phyloP scores from a whole-genome alignment of 2,329 filamentous ascomycete species.

The Epichloe gansuensis region DNA sequence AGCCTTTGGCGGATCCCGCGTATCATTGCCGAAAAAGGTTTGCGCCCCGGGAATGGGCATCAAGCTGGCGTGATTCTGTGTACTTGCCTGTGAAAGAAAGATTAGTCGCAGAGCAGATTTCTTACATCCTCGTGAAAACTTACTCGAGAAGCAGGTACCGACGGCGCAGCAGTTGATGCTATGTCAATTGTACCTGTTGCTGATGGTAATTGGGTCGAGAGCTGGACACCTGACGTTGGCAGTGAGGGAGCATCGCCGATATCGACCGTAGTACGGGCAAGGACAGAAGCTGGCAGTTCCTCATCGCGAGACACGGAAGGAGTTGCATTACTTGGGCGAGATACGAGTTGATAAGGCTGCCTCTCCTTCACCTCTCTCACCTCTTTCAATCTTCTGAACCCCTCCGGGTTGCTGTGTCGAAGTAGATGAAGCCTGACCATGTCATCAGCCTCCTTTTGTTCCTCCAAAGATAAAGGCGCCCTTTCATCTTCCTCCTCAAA shows the following conservation, averaged over 20 bases:
- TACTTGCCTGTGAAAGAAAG: neutral
- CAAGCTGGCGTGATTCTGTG: constrained; percentile 11
- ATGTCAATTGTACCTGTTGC: neutral
- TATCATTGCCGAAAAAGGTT: constrained; percentile 21
- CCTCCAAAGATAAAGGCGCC: constrained; percentile 42
- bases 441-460: constrained; percentile 40
- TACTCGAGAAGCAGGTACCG: neutral
- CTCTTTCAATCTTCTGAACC: constrained; percentile 15
- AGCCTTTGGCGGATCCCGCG: neutral
- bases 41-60: constrained; percentile 23
- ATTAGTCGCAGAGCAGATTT: neutral
- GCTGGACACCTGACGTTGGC: neutral
- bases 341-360: neutral
- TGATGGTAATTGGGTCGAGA: neutral
- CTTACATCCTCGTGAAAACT: neutral
- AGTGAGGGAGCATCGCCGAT: neutral
- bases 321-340: neutral
- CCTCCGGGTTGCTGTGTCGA: constrained; percentile 20
- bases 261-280: neutral
- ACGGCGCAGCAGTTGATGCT: neutral
- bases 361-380: constrained; percentile 6
- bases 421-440: constrained; percentile 21
- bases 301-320: neutral
- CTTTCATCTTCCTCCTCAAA: constrained; percentile 57
- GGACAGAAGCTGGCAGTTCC: neutral